These are phyloP conservation scores for Dactylonectria macrodidyma DNA, from an alignment of 2,329 filamentous ascomycete genomes.

Conservation along the genomic window DNA sequence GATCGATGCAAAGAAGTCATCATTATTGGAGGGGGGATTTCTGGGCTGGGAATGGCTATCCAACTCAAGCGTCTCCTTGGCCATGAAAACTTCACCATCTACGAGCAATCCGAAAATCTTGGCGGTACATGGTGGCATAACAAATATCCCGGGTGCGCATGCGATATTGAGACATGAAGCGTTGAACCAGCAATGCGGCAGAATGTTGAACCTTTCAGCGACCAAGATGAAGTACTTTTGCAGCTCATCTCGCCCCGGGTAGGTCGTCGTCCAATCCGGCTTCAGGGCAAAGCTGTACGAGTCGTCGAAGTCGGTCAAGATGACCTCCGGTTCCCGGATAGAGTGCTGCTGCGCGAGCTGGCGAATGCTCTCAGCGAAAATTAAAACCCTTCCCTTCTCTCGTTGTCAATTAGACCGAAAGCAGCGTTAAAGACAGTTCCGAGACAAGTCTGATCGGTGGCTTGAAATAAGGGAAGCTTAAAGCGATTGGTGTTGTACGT, in stretches of 20 bases:
- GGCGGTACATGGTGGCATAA: slow-evolving; percentile 39
- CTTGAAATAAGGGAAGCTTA: not conserved
- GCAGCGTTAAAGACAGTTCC: not conserved
- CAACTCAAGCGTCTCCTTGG: slow-evolving; percentile 34
- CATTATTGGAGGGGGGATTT: slow-evolving; percentile 35
- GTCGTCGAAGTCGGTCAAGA: not conserved
- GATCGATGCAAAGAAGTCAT: slow-evolving; percentile 15
- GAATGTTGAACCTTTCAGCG: slow-evolving; percentile 18
- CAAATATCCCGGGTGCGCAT: slow-evolving; percentile 21
- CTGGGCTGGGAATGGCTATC: slow-evolving; percentile 37
- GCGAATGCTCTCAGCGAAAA: not conserved
- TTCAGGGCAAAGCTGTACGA: slow-evolving; percentile 20
- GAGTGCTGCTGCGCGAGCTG: not conserved
- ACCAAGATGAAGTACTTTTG: slow-evolving; percentile 18
- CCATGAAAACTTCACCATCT: slow-evolving; percentile 34
- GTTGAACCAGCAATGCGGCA: slow-evolving; percentile 18
- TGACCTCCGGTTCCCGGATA: not conserved
- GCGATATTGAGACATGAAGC: slow-evolving; percentile 20
- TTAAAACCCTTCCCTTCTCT: not conserved
- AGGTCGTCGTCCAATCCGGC: slow-evolving; percentile 18
- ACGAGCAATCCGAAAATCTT: slow-evolving; percentile 37
- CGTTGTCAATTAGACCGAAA: not conserved
- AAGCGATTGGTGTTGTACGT: slow-evolving; percentile 35
- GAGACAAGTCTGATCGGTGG: not conserved
- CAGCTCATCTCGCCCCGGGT: slow-evolving; percentile 13